phyloP scores from a whole-genome alignment of 805 yeast species.

The Myxozyma vanderwaltii region DNA sequence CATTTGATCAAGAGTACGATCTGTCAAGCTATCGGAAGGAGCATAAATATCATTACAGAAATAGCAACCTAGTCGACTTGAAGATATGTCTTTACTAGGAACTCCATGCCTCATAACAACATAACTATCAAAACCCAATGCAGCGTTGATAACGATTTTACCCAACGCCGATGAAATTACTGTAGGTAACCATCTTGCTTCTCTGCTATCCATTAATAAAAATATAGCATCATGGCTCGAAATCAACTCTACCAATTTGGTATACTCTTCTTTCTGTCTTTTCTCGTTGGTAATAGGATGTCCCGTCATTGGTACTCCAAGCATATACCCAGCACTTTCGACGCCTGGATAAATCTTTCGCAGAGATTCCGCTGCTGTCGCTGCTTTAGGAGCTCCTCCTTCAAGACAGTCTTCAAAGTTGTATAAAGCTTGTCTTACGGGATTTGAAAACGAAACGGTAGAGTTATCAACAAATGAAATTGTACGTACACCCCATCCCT shows the following conservation, averaged over 20 bases:
- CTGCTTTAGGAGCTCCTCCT: slow-evolving; percentile 78
- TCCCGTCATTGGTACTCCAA: slow-evolving; percentile 96
- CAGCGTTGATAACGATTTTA: slow-evolving; percentile 86
- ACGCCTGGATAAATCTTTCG: slow-evolving; percentile 79
- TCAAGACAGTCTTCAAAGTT: slow-evolving; percentile 75
- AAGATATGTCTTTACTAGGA: slow-evolving; percentile 5
- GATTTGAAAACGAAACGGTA: slow-evolving; percentile 85
- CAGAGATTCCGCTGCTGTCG: slow-evolving; percentile 71
- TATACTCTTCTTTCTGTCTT: slow-evolving; percentile 55
- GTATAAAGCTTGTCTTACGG: slow-evolving; percentile 90
- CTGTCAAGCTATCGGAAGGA: slow-evolving; percentile 83
- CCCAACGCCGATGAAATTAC: slow-evolving; percentile 65
- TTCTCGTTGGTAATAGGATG: slow-evolving; percentile 70
- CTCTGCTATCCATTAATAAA: slow-evolving; percentile 89
- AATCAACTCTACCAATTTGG: slow-evolving; percentile 55
- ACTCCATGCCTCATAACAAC: slow-evolving; percentile 93
- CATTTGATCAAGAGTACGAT: slow-evolving; percentile 94
- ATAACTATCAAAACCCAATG: slow-evolving; percentile 91
- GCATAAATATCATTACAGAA: slow-evolving; percentile 96
- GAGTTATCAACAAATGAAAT: slow-evolving; percentile 92
- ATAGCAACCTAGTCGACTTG: slow-evolving; percentile 79
- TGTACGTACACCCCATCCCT: slow-evolving; percentile 89
- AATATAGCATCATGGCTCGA: slow-evolving; percentile 74
- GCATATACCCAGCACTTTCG: slow-evolving; percentile 50
- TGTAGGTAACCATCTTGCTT: slow-evolving; percentile 97